Evolutionary conservation across 306 rosid species (phyloP), one percentile per base, ranked within the genome.

Genomic region (Trifolium pratense): DNA sequence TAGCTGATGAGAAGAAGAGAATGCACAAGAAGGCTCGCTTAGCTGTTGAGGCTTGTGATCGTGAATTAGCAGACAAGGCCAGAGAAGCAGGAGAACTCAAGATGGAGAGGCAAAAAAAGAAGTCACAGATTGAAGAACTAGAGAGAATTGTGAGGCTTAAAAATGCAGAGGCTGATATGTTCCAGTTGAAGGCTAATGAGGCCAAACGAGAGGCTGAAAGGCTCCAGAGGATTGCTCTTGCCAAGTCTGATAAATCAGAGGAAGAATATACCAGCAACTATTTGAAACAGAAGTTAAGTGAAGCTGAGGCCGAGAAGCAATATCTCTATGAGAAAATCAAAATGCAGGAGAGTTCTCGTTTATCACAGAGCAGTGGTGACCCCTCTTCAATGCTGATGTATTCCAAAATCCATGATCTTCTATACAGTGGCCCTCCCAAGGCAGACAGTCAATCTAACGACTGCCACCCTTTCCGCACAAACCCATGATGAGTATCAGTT

Each of bases 1-100:
- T 94, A n/a, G 99, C 99, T 18, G 96, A 94, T 43, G 99, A 94
- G 88, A 94, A 94, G 89, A 76, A 89, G 97, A 89, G 96, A 75
- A 91, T 91, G 92, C 87, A 85, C 85, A 91, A 90, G 86, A 94
- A 91, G 86, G 90, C 97, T 69, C 97, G 92, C 39, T 18, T 87
- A 90, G 90, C 97, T 68, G 87, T 95, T 18, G 97, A 90, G 34
- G 81, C 90, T 63, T 91, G 93, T 76, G 96, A 95, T 42, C 91
- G 90, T 36, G 99, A 91, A 77, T 84, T 95, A 66, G 93, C 89
- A 61, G 97, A 91, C 75, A 95, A 91, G 83, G 88, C 85, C 43
- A 90, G 91, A 85, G 97, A 91, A 82, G 97, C 88, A 2, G 80
- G 87, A 20, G 97, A 91, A 26, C 89, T 91, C 70, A 95, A 91